Evolutionary conservation across 371 early-diverging fungal genomes (phyloP), one percentile per base, ranked within the genome.

Genomic region (Mucor saturninus): DNA sequence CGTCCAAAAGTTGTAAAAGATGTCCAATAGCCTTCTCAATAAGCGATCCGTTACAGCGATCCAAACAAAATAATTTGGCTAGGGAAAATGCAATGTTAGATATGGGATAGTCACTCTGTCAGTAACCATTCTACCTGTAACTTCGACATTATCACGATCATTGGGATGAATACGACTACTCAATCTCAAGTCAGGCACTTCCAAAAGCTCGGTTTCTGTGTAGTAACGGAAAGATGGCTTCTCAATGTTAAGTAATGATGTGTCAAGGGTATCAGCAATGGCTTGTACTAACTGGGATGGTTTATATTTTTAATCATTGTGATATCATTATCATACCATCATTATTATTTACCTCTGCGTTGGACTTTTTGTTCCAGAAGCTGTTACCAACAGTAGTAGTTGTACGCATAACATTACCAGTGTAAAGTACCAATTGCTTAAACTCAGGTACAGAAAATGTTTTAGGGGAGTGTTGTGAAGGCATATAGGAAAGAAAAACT

Each of bases 401-500:
- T 5, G 79, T 81, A 29, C 74, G 75, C 78, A 86, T 81, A 5
- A 80, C 79, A 64, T 86, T 86, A 11, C 82, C 86, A 5, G 86
- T 83, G 64, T 75, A 83, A 3, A 85, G 61, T 1, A 77, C 75
- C 37, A 85, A 28, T 14, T 76, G 72, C 6, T 77, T 64, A 51
- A 82, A 81, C 0, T 62, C 55, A 38, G 76, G 80, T 29, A 76
- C 54, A 51, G 56, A 58, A 38, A 67, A 38, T 9, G 59, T 45
- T 15, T 62, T 21, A 26, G 72, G 63, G 39, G 62, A 60, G 15
- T 56, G 61, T 63, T 68, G 67, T 21, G 73, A 67, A 56, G 75
- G 73, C 71, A 71, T 72, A 49, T 31, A 21, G 21, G 21, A 21
- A 21, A 21, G 21, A 21, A 21, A 21, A 21, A 21, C 21, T 21